Evolutionary conservation across 2,329 filamentous ascomycete genomes (phyloP), one percentile per base, ranked within the genome.

Genomic region (Sporothrix mexicana): DNA sequence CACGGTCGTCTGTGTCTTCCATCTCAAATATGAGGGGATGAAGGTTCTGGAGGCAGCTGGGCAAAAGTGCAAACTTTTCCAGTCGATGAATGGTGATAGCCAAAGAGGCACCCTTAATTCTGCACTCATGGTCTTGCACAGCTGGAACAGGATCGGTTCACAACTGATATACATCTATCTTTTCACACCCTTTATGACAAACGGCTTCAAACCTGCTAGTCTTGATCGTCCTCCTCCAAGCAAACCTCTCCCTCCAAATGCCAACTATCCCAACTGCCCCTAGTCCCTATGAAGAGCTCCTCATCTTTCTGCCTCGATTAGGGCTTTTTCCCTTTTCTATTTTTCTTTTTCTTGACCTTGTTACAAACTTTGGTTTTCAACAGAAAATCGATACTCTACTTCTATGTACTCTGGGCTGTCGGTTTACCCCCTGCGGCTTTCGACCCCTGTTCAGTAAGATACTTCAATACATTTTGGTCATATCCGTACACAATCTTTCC

Each of bases 131-230:
- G 25, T 53, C 66, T 68, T 36, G 5, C 7, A 36, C 66, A 41
- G 47, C 64, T 15, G 25, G 25, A 53, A 23, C 17, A 51, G 25
- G 23, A 53, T n/a, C 20, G 15, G 30, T 43, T 55, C 30, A 36
- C 30, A 36, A 36, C 30, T 36, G 30, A 36, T 36, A 36, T 53
- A 10, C 30, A 55, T n/a, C 43, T 69, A 23, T 55, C 61, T 53
- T 36, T 70, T 36, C 45, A 49, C 41, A 47, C 53, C 36, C 68
- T 20, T 61, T 73, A 69, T 71, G 68, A 62, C 72, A 74, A 68
- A 67, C 64, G 55, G 43, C 69, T 55, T 61, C 57, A 47, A n/a
- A n/a, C n/a, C 47, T 61, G 55, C 45, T 64, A 59, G 59, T 41
- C 43, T 70, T 59, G 57, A 69, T 66, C 64, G 53, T 25, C 57